Percentiles rank a stretch among this genome's conserved stretches.
Conservation (phyloP, 2,329 filamentous ascomycete genomes). For the Venturia oleaginea region DNA sequence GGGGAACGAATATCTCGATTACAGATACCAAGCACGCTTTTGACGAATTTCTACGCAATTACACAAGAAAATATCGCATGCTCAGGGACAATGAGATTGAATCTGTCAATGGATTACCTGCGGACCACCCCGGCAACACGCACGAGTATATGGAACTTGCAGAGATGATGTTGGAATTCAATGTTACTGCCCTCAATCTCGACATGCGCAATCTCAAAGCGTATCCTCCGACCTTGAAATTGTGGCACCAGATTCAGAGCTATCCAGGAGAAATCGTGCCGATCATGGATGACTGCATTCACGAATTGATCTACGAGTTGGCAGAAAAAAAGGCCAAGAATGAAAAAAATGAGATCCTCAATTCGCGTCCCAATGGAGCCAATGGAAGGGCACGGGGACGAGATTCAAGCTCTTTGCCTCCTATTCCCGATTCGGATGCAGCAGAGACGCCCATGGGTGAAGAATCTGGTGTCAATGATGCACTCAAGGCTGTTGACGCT, state of each 20-base stretch:
- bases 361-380: slow-evolving; percentile 33
- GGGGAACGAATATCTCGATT: slow-evolving; percentile 95
- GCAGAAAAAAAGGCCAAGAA: slow-evolving; percentile 70
- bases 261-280: slow-evolving; percentile 96
- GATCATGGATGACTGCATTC: slow-evolving; percentile 89
- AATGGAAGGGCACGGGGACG: slow-evolving; percentile 39
- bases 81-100: slow-evolving; percentile 78
- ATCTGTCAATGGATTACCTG: slow-evolving; percentile 55
- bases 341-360: slow-evolving; percentile 36
- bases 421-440: slow-evolving; percentile 71
- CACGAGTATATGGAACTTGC: slow-evolving; percentile 79
- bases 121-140: slow-evolving; percentile 60
- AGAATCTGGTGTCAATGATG: slow-evolving; percentile 4
- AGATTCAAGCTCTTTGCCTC: slow-evolving; percentile 62
- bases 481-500: slow-evolving; percentile 22
- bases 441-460: slow-evolving; percentile 33
- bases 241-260: slow-evolving; percentile 90
- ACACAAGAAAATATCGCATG: slow-evolving; percentile 87
- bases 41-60: slow-evolving; percentile 88
- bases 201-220: slow-evolving; percentile 84
- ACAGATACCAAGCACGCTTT: slow-evolving; percentile 79
- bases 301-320: slow-evolving; percentile 87
- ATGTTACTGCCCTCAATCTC: slow-evolving; percentile 74
- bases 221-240: slow-evolving; percentile 83
- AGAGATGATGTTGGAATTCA: slow-evolving; percentile 83